Evolutionary conservation across 2,329 filamentous ascomycete species (phyloP).

Genomic region (Immersiporthe knoxdaviesiana): DNA sequence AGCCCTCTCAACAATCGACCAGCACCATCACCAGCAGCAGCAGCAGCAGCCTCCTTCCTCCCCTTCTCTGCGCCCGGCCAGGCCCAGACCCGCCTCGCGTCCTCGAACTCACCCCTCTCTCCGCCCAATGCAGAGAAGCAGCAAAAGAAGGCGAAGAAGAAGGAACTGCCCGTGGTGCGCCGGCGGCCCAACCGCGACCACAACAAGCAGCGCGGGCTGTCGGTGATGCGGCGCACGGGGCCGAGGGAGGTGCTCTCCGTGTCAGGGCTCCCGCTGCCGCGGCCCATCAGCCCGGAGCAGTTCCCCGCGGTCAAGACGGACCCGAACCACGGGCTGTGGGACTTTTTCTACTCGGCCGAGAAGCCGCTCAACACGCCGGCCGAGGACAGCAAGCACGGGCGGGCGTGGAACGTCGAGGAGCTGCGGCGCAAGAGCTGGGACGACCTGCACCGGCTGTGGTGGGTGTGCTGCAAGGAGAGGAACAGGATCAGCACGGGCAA

Average conservation of each 20-base stretch:
- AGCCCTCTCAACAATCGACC: slow-evolving; percentile 12
- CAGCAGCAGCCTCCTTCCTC: slow-evolving; percentile 5
- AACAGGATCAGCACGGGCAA: slow-evolving; percentile 84
- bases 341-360: slow-evolving; percentile 78
- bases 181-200: slow-evolving; percentile 58
- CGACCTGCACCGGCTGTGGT: slow-evolving; percentile 90
- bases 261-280: slow-evolving; percentile 71
- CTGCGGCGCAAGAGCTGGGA: slow-evolving; percentile 90
- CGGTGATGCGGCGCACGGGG: slow-evolving; percentile 77
- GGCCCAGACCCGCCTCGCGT: slow-evolving; percentile 37
- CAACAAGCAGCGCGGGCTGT: slow-evolving; percentile 81
- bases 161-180: slow-evolving; percentile 37
- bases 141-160: slow-evolving; percentile 47
- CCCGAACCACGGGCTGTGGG: slow-evolving; percentile 85
- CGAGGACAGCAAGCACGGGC: slow-evolving; percentile 73
- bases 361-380: slow-evolving; percentile 72
- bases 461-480: slow-evolving; percentile 87
- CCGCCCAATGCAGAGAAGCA: slow-evolving; percentile 32
- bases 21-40: neutral
- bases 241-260: slow-evolving; percentile 75
- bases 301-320: slow-evolving; percentile 64
- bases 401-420: slow-evolving; percentile 84
- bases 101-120: slow-evolving; percentile 37
- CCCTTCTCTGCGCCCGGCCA: slow-evolving; percentile 6
- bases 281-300: slow-evolving; percentile 58